Evolutionary conservation across 805 yeast genomes (phyloP).

Genomic region (Starmerella roubikii): DNA sequence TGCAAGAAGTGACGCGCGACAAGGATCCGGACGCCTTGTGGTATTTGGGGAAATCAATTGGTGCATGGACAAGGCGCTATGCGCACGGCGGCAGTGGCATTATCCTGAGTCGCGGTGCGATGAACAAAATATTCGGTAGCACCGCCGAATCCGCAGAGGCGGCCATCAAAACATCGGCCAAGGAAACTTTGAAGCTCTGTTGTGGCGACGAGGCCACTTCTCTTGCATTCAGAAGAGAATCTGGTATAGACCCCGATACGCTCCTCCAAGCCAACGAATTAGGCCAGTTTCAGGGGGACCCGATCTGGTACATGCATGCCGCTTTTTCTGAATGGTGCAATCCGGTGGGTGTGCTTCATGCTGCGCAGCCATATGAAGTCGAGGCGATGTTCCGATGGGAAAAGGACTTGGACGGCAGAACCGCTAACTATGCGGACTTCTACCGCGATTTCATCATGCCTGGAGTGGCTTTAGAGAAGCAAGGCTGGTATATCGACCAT

Average conservation of each 20-base stretch:
- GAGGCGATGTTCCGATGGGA: slow-evolving; percentile 24
- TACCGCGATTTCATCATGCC: slow-evolving; percentile 26
- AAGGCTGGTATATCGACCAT: slow-evolving; percentile 19
- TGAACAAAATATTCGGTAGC: slow-evolving; percentile 21
- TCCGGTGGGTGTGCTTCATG: slow-evolving; percentile 26
- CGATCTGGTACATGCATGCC: slow-evolving; percentile 15
- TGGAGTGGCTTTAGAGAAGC: slow-evolving; percentile 17
- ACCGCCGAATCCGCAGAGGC: slow-evolving; percentile 3
- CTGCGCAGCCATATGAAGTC: slow-evolving; percentile 22
- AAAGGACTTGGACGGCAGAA: slow-evolving; percentile 1
- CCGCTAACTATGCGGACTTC: slow-evolving; percentile 22
- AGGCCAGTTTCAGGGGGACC: slow-evolving; percentile 25
- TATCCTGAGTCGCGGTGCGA: slow-evolving; percentile 25
- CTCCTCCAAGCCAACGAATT: slow-evolving; percentile 15
- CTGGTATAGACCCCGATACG: slow-evolving; percentile 13
- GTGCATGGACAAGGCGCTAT: slow-evolving; percentile 17
- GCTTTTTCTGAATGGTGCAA: slow-evolving; percentile 21
- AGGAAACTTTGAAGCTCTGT: slow-evolving; percentile 19
- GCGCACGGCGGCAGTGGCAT: slow-evolving; percentile 32
- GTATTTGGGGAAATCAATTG: slow-evolving; percentile 24
- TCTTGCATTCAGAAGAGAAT: slow-evolving; percentile 18
- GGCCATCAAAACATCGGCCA: slow-evolving; percentile 17
- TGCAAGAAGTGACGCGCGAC: slow-evolving; percentile 18
- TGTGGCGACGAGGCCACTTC: slow-evolving; percentile 29
- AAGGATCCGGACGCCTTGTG: slow-evolving; percentile 22